Conservation (phyloP, 306 rosid genomes). For the Castanopsis chinensis region DNA sequence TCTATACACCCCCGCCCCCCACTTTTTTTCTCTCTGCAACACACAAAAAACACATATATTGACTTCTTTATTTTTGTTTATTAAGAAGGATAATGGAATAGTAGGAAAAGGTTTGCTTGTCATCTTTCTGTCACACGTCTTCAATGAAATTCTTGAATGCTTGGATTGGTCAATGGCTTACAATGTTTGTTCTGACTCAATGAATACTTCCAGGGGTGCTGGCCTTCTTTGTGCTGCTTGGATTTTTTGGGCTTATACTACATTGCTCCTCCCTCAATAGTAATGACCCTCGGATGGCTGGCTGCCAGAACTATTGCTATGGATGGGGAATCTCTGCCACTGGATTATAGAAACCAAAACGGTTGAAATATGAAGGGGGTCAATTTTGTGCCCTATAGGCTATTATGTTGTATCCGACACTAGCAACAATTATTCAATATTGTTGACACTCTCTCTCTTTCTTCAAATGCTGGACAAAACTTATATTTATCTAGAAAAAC, state of each 20-base stretch:
- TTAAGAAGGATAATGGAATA: not conserved
- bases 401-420: not conserved
- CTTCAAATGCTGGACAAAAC: too few species aligned
- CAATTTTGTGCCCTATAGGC: not conserved
- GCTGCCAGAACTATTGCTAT: slow-evolving; percentile 98
- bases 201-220: slow-evolving; percentile 65
- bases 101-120: not conserved
- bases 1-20: too few species aligned
- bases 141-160: not conserved
- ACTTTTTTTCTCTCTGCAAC: not conserved
- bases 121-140: not conserved
- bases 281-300: slow-evolving; percentile 92
- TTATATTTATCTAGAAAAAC: too few species aligned
- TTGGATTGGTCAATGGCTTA: not conserved
- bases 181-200: not conserved
- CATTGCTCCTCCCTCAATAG: slow-evolving; percentile 87
- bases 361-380: not conserved
- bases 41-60: not conserved
- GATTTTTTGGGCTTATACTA: slow-evolving; percentile 90
- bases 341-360: not conserved
- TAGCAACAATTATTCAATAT: not conserved
- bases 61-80: not conserved
- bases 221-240: slow-evolving; percentile 93
- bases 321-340: slow-evolving; percentile 65
- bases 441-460: too few species aligned